Evolutionary conservation across 352 stramenopile species (phyloP).

Genomic region (Aphanomyces astaci): DNA sequence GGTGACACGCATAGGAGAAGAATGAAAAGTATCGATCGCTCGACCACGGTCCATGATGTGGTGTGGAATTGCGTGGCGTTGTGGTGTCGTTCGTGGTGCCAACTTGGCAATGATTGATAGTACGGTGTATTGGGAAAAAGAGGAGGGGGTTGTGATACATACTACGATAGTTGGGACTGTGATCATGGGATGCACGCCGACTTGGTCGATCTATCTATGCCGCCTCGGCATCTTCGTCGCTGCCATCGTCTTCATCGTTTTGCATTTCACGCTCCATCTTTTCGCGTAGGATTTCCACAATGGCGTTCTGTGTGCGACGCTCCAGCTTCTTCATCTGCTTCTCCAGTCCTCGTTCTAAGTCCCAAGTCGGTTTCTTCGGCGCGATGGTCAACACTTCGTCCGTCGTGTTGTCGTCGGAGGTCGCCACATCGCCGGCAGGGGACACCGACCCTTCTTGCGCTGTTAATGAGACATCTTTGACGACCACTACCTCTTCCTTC

Average conservation of each 20-base stretch:
- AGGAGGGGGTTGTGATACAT: too few relatives aligned
- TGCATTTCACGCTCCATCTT: conserved; percentile 70
- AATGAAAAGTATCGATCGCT: too few relatives aligned
- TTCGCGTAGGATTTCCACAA: conserved; percentile 80
- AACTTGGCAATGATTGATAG: background rate
- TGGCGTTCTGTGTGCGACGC: conserved; percentile 72
- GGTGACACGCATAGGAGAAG: too few relatives aligned
- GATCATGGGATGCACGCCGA: background rate
- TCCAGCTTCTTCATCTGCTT: conserved; percentile 84
- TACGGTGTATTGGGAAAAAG: too few relatives aligned
- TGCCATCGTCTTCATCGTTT: conserved; percentile 52
- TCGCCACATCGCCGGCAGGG: conserved; percentile 25
- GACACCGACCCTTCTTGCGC: conserved; percentile 24
- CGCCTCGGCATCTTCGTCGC: conserved; percentile 41
- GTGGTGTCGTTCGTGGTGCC: background rate
- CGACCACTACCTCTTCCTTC: conserved; percentile 1
- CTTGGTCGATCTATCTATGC: conserved; percentile 11
- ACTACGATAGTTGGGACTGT: background rate
- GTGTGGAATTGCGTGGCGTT: too few relatives aligned
- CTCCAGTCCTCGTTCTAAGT: conserved; percentile 80
- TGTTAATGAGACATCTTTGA: conserved; percentile 22
- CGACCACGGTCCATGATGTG: too few relatives aligned
- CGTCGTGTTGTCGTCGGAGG: conserved; percentile 37
- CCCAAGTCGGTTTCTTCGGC: conserved; percentile 79
- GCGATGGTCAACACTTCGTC: conserved; percentile 65